Evolutionary conservation across 164 flowering plant genomes (phyloP), one percentile per base, ranked within the genome.

Genomic region (Aristolochia californica): DNA sequence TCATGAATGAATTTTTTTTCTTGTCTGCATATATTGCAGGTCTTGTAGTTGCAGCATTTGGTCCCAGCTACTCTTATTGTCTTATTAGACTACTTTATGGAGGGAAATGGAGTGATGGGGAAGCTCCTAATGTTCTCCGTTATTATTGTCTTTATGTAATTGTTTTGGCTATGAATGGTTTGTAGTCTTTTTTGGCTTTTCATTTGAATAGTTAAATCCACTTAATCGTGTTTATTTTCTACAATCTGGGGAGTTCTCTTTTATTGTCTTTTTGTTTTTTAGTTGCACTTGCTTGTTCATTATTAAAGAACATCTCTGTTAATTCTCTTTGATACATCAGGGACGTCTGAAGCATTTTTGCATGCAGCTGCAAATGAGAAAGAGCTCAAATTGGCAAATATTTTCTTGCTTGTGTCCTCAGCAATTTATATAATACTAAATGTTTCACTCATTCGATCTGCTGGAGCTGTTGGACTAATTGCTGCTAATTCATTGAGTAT

Each of bases 271-370:
- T 15, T 27, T 12, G 7, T 28, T 28, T 28, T 28, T 7, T 2
- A 28, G 34, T 45, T 12, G 20, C 12, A 12, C 48, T 45, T 15
- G n/a, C 12, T 45, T 45, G 20, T 2, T 45, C 12, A 53, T 26
- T 53, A 4, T 24, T 9, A 26, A 53, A 53, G 18, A 3, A 43
- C 23, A 43, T 55, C 45, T n/a, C 13, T 18, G 20, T 38, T 17
- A 28, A 40, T 53, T 25, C 47, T 23, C 43, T n/a, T 23, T 48
- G 48, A 57, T 76, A 61, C 27, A 51, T 53, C 82, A 93, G 99
- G 99, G 53, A 94, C 97, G 63, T 84, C 99, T 44, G 99, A 94
- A 75, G 97, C 97, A 67, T 90, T 94, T 79, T 73, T 94, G 50
- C 96, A 90, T 72, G 96, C 99, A 15, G 89, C 87, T 66, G 99